A percentile compares a stretch with the other conserved stretches of the same genome.
phyloP scores from a whole-genome alignment of 1,284 basidiomycete species.

The Ustilago tritici region DNA sequence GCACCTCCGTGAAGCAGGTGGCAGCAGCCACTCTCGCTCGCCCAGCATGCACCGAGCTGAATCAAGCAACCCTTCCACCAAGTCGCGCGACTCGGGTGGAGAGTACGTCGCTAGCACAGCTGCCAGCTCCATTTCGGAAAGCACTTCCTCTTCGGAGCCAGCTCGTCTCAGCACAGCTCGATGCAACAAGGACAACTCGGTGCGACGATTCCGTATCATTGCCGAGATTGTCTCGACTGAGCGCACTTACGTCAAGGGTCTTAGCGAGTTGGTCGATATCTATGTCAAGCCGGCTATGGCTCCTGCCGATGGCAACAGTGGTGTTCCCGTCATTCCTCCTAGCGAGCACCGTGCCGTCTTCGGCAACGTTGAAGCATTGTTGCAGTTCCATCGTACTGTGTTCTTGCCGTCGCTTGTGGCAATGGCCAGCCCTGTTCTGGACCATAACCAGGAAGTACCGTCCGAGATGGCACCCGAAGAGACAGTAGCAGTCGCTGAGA shows the following conservation, averaged over 20 bases:
- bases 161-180: constrained; percentile 26
- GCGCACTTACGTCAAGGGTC: constrained; percentile 90
- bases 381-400: constrained; percentile 90
- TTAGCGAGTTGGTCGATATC: constrained; percentile 92
- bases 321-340: constrained; percentile 84
- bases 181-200: constrained; percentile 65
- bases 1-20: constrained; percentile 26
- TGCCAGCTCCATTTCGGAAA: constrained; percentile 36
- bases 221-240: constrained; percentile 80
- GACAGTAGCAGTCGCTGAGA: constrained; percentile 81
- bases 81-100: constrained; percentile 38
- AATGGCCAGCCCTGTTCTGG: constrained; percentile 70
- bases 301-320: constrained; percentile 71
- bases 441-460: constrained; percentile 64
- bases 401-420: constrained; percentile 88
- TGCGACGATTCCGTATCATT: constrained; percentile 66
- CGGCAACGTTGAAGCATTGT: constrained; percentile 87
- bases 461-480: constrained; percentile 79
- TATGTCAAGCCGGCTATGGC: constrained; percentile 89
- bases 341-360: constrained; percentile 92
- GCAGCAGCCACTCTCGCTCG: constrained; percentile 24
- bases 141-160: constrained; percentile 14
- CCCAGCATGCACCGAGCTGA: constrained; percentile 40
- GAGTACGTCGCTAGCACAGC: constrained; percentile 39
- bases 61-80: constrained; percentile 49